Evolutionary conservation across 495 filamentous ascomycete species (phyloP), one percentile per base, ranked within the genome.

Genomic region (Neohortaea acidophila): DNA sequence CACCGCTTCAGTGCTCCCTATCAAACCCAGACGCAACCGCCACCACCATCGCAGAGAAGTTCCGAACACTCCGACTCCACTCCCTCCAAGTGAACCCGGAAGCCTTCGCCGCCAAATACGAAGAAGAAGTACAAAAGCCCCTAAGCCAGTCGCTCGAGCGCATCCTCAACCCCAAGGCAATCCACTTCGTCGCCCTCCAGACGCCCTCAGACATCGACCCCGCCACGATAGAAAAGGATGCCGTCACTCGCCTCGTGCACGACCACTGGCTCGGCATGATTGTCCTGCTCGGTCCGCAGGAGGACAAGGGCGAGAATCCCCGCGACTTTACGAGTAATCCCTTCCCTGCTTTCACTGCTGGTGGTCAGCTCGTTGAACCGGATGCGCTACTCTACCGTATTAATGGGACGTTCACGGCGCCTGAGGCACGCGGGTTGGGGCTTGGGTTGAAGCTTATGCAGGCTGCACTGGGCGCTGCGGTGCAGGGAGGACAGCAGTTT

Each of bases 81-180:
- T 47, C 51, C n/a, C 48, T 62, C 14, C 31, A 48, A 42, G 40
- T 44, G 9, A 49, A 56, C 21, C 58, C 59, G 5, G 34, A 49
- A 13, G 56, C 61, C n/a, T 73, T 70, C 46, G 59, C 60, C 12
- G 66, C 67, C 5, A 66, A 56, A 1, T 68, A 66, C 40, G 61
- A 58, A 19, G 47, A 53, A 19, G 67, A 72, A 45, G 49, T 50
- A 40, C 54, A 53, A 14, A 64, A 65, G 45, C 43, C 47, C 9
- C 49, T 62, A 11, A 56, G 61, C 12, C 47, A 48, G 36, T 70
- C 67, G 58, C 47, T 56, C 20, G 48, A 48, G 13, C 63, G 65
- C 27, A 49, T 73, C 21, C 45, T 43, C 41, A 70, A 67, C 46
- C 66, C 65, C 19, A 37, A 55, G 3, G 59, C 56, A 21, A 61